A percentile compares a stretch with the other conserved stretches of the same genome.
Conservation (phyloP, 805 yeast species). For the Lipomyces kockii region DNA sequence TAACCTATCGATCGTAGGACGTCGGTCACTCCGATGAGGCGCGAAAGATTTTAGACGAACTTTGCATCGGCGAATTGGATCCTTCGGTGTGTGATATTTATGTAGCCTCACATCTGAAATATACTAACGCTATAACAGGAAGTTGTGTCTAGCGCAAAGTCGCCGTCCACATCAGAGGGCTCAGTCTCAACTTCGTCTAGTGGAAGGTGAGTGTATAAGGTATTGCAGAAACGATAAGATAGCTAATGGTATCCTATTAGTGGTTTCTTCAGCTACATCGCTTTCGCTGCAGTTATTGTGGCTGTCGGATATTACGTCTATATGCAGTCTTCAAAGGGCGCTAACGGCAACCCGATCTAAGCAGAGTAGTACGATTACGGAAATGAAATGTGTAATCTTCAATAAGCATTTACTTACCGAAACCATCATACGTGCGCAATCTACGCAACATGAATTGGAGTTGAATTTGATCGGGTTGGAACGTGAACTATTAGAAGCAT, state of each 20-base stretch:
- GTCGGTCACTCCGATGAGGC: slow-evolving; percentile 99
- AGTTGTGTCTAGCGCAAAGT: slow-evolving; percentile 6
- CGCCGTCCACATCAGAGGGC: background rate
- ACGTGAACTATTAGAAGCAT: background rate
- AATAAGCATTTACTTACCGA: background rate
- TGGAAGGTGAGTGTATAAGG: slow-evolving; percentile 8
- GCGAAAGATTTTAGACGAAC: slow-evolving; percentile 67
- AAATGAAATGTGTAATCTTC: background rate
- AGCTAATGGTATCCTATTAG: background rate
- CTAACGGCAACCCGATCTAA: background rate
- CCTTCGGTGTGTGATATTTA: slow-evolving; percentile 44
- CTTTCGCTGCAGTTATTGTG: slow-evolving; percentile 13
- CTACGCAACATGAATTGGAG: background rate
- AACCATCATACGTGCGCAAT: background rate
- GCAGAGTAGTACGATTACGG: background rate
- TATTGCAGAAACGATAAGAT: background rate
- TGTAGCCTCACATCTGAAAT: background rate
- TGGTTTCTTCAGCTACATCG: slow-evolving; percentile 13
- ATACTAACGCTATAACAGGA: slow-evolving; percentile 1
- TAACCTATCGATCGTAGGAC: slow-evolving; percentile 54
- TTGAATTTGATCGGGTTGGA: background rate
- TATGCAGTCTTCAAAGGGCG: background rate
- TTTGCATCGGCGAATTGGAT: slow-evolving; percentile 80
- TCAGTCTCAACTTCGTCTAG: background rate
- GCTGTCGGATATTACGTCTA: slow-evolving; percentile 18